Conservation (phyloP, 768 basidiomycete species). For the Termitomyces sp. region DNA sequence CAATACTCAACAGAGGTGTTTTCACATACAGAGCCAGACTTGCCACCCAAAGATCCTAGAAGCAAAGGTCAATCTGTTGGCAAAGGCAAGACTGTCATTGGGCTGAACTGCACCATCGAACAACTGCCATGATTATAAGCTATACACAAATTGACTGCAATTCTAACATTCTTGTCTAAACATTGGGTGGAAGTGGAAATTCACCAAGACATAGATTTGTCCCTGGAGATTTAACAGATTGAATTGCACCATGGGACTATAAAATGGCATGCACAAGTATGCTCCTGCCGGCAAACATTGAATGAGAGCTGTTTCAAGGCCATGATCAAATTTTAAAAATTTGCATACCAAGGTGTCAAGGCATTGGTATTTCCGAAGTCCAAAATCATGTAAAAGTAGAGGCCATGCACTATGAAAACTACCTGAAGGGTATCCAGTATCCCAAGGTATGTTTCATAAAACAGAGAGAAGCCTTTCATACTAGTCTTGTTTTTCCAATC, state of each 20-base stretch:
- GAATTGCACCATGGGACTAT: not conserved
- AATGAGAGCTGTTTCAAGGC: not conserved
- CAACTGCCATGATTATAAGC: not conserved
- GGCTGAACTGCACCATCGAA: not conserved
- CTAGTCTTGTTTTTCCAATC: no score
- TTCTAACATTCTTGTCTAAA: not conserved
- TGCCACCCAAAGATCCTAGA: not conserved
- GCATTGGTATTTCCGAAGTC: not conserved
- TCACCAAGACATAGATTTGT: not conserved
- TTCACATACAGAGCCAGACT: not conserved
- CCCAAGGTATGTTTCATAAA: not conserved
- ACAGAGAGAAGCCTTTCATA: not conserved
- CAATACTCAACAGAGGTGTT: no score
- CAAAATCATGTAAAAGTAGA: slow-evolving; percentile 1
- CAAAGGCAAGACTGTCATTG: not conserved
- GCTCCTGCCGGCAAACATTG: not conserved
- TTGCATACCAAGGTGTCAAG: not conserved
- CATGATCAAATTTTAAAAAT: not conserved
- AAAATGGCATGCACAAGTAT: not conserved
- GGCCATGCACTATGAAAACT: not conserved
- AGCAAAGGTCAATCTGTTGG: not conserved
- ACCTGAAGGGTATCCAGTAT: slow-evolving; percentile 1
- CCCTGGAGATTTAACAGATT: not conserved
- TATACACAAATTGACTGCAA: not conserved
- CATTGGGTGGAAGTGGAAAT: not conserved